Evolutionary conservation across 106 monocot species (phyloP).

Genomic region (Dendrobium chrysotoxum): DNA sequence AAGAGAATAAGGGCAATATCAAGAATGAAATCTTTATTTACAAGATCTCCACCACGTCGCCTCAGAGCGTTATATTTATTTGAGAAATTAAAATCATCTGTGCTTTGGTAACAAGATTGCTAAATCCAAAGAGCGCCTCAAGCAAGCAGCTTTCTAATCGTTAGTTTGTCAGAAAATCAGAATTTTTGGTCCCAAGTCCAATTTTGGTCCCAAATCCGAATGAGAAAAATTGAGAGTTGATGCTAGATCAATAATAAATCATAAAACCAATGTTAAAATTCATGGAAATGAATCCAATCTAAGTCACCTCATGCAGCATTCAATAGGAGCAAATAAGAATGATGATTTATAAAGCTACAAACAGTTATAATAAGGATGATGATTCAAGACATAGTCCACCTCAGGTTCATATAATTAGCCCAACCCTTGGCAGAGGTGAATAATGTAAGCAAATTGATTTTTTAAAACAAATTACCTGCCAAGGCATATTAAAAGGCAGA

Average conservation of each 20-base stretch:
- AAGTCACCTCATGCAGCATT: background rate
- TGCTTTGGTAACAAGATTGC: no score
- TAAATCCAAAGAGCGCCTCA: no score
- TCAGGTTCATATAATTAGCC: background rate
- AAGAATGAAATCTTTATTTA: no score
- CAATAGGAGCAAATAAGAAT: background rate
- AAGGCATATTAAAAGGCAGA: slow-evolving; percentile 20
- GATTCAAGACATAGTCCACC: background rate
- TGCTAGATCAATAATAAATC: background rate
- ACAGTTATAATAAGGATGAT: background rate
- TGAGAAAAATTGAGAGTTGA: background rate
- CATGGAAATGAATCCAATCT: background rate
- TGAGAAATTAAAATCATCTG: no score
- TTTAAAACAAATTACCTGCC: slow-evolving; percentile 9
- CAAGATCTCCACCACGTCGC: no score
- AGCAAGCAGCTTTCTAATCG: no score
- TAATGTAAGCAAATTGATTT: background rate
- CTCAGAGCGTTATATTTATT: no score
- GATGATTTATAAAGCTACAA: no score
- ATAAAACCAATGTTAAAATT: background rate
- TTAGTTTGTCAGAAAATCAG: background rate
- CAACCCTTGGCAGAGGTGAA: background rate
- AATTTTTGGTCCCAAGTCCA: background rate
- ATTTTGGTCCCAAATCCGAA: background rate
- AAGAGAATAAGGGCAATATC: no score